These are phyloP conservation scores for Fusarium mundagurra DNA, from an alignment of 2,329 filamentous ascomycete genomes.

Conservation along the genomic window DNA sequence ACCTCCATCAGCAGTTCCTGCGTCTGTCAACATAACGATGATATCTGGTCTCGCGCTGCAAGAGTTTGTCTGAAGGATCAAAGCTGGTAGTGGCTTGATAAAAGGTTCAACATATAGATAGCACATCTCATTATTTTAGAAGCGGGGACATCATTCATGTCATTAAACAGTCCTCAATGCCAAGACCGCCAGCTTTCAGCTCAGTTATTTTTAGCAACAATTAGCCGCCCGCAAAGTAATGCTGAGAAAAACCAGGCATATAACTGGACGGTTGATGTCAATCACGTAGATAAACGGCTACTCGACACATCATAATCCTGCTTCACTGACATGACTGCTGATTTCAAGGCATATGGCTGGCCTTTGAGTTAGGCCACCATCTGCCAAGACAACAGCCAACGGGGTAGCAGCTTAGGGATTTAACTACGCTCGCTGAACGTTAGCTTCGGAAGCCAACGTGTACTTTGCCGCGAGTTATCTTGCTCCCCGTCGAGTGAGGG, in stretches of 20 bases:
- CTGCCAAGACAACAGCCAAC: no score
- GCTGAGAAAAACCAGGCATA: background rate
- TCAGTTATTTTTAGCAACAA: background rate
- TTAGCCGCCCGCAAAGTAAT: background rate
- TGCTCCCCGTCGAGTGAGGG: accelerated
- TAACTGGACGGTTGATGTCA: background rate
- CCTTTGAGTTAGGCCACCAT: no score
- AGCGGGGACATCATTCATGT: background rate
- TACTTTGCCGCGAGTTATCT: no score
- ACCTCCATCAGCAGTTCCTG: background rate
- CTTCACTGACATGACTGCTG: no score
- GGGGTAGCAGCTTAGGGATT: no score
- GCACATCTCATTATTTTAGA: background rate
- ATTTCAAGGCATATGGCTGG: no score
- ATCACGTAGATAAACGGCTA: no score
- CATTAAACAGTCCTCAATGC: no score
- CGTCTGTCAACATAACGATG: background rate
- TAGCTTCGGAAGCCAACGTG: no score
- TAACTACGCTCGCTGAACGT: no score
- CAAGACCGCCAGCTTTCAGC: background rate
- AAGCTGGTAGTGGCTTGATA: accelerated
- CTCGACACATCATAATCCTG: no score
- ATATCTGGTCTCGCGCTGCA: background rate
- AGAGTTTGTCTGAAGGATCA: background rate
- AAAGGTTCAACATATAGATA: background rate